Conservation (phyloP, 2,329 filamentous ascomycete species). For the Paecilomyces dactylethromorphus region DNA sequence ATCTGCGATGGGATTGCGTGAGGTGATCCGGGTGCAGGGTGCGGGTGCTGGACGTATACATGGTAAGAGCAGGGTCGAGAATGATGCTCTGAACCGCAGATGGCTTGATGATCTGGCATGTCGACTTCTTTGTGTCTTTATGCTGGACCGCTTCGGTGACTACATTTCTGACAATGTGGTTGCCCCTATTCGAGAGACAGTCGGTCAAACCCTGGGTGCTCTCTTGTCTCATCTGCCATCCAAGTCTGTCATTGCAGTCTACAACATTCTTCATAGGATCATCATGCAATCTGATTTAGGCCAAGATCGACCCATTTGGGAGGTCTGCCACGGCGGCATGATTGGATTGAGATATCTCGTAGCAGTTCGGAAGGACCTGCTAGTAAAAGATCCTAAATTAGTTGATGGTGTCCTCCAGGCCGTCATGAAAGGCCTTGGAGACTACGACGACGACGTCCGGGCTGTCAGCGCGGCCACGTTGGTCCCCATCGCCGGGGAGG, state of each 20-base stretch:
- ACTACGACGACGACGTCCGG: constrained; percentile 90
- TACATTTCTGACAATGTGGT: constrained; percentile 97
- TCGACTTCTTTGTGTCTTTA: constrained; percentile 87
- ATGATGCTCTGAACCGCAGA: constrained; percentile 69
- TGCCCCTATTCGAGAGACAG: constrained; percentile 89
- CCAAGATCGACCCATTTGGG: constrained; percentile 72
- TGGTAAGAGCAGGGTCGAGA: constrained; percentile 65
- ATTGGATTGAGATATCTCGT: constrained; percentile 92
- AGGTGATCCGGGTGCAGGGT: constrained; percentile 88
- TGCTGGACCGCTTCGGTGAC: constrained; percentile 95
- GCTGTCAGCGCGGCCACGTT: constrained; percentile 96
- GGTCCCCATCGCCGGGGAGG: constrained; percentile 92
- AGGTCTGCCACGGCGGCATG: constrained; percentile 97
- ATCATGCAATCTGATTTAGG: constrained; percentile 84
- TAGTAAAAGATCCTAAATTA: constrained; percentile 74
- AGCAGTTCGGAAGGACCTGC: constrained; percentile 84
- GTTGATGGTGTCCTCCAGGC: constrained; percentile 89
- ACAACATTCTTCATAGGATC: constrained; percentile 76
- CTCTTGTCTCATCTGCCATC: constrained; percentile 77
- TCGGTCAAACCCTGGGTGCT: constrained; percentile 87
- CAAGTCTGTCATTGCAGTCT: constrained; percentile 74
- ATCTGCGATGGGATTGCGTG: constrained; percentile 88
- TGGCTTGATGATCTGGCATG: constrained; percentile 97
- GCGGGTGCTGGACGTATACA: constrained; percentile 72
- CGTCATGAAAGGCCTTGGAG: constrained; percentile 89